Percentiles rank a stretch among this genome's conserved stretches.
These are phyloP conservation scores for Sporothrix protearum DNA, from an alignment of 2,329 filamentous ascomycete genomes.

Conservation along the genomic window DNA sequence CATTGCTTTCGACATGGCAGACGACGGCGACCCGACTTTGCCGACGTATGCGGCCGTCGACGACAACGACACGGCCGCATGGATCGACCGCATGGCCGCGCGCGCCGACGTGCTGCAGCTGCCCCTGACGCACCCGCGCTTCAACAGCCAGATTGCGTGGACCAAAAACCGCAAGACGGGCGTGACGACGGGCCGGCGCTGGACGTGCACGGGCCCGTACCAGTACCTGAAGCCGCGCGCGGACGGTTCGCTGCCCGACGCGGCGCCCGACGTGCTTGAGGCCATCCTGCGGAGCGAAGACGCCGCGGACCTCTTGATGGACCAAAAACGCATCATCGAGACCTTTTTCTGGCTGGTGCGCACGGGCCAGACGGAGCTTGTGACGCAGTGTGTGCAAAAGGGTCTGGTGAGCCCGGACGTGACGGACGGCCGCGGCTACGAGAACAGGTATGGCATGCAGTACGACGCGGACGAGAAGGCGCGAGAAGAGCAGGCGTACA, in stretches of 20 bases:
- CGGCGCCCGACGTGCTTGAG: not conserved
- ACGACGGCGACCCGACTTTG: conserved; percentile 13
- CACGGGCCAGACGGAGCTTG: conserved; percentile 31
- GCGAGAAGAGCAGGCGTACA: not conserved
- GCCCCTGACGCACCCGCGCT: conserved; percentile 28
- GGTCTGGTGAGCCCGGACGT: conserved; percentile 42
- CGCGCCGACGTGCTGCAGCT: conserved; percentile 25
- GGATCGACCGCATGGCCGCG: conserved; percentile 23
- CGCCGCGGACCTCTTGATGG: conserved; percentile 22
- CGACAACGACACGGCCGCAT: conserved; percentile 16
- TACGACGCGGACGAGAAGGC: not conserved
- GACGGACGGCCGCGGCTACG: conserved; percentile 26
- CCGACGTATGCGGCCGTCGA: conserved; percentile 27
- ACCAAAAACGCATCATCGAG: conserved; percentile 25
- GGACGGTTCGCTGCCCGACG: not conserved
- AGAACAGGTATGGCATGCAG: not conserved
- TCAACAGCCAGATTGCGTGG: conserved; percentile 11
- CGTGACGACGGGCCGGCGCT: not conserved
- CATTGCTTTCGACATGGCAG: not conserved
- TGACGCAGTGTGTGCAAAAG: conserved; percentile 33
- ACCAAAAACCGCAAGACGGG: not conserved
- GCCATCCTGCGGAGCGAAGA: not conserved
- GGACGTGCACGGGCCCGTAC: not conserved
- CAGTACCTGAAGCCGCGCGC: not conserved
- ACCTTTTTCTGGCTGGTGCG: conserved; percentile 20